Base-by-base conservation (phyloP, 2,329 filamentous ascomycete genomes). In the Cadophora sp. region DNA sequence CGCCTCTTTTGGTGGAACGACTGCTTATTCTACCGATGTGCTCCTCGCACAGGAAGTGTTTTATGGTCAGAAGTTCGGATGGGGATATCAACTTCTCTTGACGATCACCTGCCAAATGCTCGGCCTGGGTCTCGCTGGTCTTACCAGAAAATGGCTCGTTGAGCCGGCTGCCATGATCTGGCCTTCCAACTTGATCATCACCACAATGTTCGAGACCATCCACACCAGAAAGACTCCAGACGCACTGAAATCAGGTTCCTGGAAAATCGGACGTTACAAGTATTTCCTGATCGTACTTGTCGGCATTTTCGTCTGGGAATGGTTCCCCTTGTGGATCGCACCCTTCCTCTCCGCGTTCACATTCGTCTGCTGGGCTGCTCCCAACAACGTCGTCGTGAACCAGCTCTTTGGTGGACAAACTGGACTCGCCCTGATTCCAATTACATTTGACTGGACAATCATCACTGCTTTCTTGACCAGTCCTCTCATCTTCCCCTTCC, bases 391-490 rank as follows among this genome's bases (percentile, higher is more conserved):
- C 0, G 79, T 91, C 11, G 78, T 93, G 47, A 94, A 93, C 71
- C 90, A 93, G 75, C 74, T 93, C 1, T 93, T 93, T 71, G 91
- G 91, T 1, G 89, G 89, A 1, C 61, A 66, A 36, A 90, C 87
- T 0, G 91, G 91, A 0, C 70, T 93, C 3, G 91, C 88, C 0
- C 74, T 93, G 33, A 79, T 93, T 7, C 90, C 91, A 1, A 86
- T 93, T 39, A 92, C 90, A 0, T 92, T 93, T 74, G 91, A 93
- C 80, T 93, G 91, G 90, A 89, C 89, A 5, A 89, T 92, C 72
- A 84, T 92, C 62, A 84, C 73, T 5, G 67, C 66, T 24, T 72
- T 64, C 62, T 51, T 66, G 24, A 64, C 68, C 66, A 20, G 74
- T 73, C 43, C 78, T 70, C 68, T 79, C 1, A 73, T 73, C 33